Evolutionary conservation across 768 basidiomycete genomes (phyloP).

Genomic region (Amanita pallidorosea): DNA sequence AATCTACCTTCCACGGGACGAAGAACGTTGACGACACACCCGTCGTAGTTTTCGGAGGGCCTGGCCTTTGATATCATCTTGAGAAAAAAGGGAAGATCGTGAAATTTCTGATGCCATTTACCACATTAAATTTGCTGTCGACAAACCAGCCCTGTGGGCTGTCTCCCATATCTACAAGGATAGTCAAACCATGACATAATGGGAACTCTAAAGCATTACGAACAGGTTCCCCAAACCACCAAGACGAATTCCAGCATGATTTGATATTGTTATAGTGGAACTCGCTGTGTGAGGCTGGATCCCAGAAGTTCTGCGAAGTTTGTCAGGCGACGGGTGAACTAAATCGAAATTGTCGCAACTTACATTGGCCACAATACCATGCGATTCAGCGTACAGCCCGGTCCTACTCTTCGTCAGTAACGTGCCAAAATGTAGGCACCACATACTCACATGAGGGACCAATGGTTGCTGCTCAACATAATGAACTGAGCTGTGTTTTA

Average conservation of each 20-base stretch:
- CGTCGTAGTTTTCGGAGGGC: constrained; percentile 59
- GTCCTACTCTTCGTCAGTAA: constrained; percentile 43
- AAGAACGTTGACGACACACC: constrained; percentile 67
- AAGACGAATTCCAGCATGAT: constrained; percentile 53
- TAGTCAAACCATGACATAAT: neutral
- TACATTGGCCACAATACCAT: constrained; percentile 87
- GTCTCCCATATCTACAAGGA: constrained; percentile 83
- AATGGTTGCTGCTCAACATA: constrained; percentile 64
- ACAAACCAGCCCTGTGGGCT: constrained; percentile 56
- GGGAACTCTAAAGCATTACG: constrained; percentile 5
- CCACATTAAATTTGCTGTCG: constrained; percentile 91
- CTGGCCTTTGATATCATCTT: constrained; percentile 45
- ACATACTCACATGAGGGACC: constrained; percentile 62
- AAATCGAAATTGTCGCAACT: constrained; percentile 9
- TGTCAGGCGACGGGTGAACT: neutral
- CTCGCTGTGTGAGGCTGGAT: constrained; percentile 47
- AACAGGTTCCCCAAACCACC: constrained; percentile 92
- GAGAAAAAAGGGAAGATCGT: neutral
- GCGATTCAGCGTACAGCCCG: constrained; percentile 80
- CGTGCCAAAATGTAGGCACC: neutral
- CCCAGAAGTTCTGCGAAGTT: constrained; percentile 68
- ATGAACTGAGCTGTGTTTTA: neutral
- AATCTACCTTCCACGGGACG: constrained; percentile 62
- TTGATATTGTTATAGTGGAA: constrained; percentile 64
- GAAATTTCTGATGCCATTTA: constrained; percentile 22